Base-by-base conservation (phyloP, 495 filamentous ascomycete genomes). In the Xylaria flabelliformis region DNA sequence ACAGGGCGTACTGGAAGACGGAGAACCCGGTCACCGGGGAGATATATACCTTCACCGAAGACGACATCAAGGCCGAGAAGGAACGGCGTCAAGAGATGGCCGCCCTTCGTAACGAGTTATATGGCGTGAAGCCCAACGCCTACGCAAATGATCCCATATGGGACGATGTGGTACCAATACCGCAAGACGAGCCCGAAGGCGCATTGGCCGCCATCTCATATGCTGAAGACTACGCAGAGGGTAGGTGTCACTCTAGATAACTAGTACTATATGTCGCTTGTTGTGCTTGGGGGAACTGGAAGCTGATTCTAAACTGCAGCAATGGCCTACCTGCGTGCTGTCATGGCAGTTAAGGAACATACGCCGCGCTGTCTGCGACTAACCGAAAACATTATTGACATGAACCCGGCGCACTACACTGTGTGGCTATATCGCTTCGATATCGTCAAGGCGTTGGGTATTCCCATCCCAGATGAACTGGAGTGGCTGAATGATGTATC, bases 331-430 rank as follows among this genome's bases (percentile, higher is more conserved):
- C 90, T 99, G 61, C 92, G 96, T 34, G 94, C 96, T 42, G 89
- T 97, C 69, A 99, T 98, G 96, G 91, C 92, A 6, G 83, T 83
- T 21, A 92, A 97, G 79, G 96, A 99, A 80, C 87, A 92, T 83
- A 92, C 91, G 19, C 87, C 91, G 46, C 87, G 96, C 53, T 93
- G 90, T 41, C 83, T 99, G 32, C 84, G 85, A n/a, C 88, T 99
- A 59, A 98, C 96, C 2, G 90, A 93, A 73, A 89, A 95, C 78
- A 90, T 98, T 70, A 98, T 98, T 78, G 81, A 83, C 21, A 89
- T 97, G 88, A 99, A 99, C 81, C 93, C 96, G 8, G 94, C 95
- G 12, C 97, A 98, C 80, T 99, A 99, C 83, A 99, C 97, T 7
- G 94, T 98, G 68, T 99, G 96, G 96, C 90, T 99, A 50, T 99